Evolutionary conservation across 2,329 filamentous ascomycete genomes (phyloP), one percentile per base, ranked within the genome.

Genomic region (Thelonectria discophora): DNA sequence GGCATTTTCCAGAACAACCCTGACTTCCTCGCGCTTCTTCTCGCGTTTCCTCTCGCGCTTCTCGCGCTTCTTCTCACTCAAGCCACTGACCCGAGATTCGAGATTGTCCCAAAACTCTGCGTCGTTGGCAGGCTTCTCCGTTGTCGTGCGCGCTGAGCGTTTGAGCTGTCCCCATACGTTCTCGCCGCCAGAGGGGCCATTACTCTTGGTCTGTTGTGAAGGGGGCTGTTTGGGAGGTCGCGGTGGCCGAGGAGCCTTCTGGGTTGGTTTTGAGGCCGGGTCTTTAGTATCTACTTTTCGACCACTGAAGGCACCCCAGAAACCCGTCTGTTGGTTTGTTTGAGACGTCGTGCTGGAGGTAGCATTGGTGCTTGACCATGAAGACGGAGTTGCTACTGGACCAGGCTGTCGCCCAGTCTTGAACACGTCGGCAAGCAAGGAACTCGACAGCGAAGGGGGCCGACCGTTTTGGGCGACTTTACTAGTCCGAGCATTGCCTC

Each of bases 381-480:
- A 69, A 21, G 58, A 63, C 3, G 74, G 72, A 5, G 73, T 72
- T 24, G 65, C 62, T 9, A 73, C 68, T 6, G 68, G 55, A 27
- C 58, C 66, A n/a, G 73, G 68, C 17, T 67, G 57, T 49, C 67
- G 66, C 43, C 72, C 67, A 47, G 71, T 67, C 51, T 69, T 75
- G 64, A 77, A 72, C n/a, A 75, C 74, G 37, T 76, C 69, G 3
- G 75, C 74, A 37, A 77, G 65, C 7, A 76, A 65, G 2, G 73
- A 69, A 18, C 65, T 74, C 12, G 73, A 75, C 46, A 70, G 57
- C 9, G 58, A 63, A 7, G 55, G 48, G 15, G 62, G 39, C 30
- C 61, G 27, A 13, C 42, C 17, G 13, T 42, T 62, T 55, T 27
- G 58, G 51, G 53, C 63, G 50, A 48, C 48, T n/a, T 60, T 48